Evolutionary conservation across 495 filamentous ascomycete genomes (phyloP).

Genomic region (Penicillium simplicissimum): DNA sequence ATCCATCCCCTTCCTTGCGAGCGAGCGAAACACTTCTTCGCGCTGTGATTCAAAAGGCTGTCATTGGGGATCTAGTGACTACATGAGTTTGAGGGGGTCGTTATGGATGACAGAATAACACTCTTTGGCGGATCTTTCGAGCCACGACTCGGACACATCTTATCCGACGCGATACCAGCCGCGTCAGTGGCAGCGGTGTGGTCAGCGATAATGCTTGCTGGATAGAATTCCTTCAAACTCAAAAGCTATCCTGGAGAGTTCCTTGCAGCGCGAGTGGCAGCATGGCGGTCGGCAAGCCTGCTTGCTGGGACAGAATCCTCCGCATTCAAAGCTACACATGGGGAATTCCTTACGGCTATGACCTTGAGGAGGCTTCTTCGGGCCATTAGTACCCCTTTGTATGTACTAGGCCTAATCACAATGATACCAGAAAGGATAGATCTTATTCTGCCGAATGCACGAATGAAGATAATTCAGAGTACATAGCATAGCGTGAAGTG

Average conservation of each 20-base stretch:
- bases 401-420: too few species aligned
- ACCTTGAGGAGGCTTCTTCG: neutral
- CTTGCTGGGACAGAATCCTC: neutral
- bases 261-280: neutral
- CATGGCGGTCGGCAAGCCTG: neutral
- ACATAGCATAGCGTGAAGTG: too few species aligned
- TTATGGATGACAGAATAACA: neutral
- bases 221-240: neutral
- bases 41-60: conserved; percentile 31
- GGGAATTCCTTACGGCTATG: neutral
- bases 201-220: neutral
- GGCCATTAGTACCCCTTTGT: neutral
- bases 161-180: neutral
- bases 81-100: conserved; percentile 19
- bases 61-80: conserved; percentile 22
- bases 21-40: conserved; percentile 35
- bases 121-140: too few species aligned
- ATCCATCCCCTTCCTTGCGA: conserved; percentile 13
- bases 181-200: neutral
- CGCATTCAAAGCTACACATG: neutral
- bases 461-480: too few species aligned
- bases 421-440: too few species aligned
- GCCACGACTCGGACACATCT: too few species aligned
- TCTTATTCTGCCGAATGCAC: too few species aligned
- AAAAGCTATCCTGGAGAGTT: neutral